Evolutionary conservation across 208 protist genomes (phyloP), one percentile per base, ranked within the genome.

Genomic region (Leishmania gerbilli): DNA sequence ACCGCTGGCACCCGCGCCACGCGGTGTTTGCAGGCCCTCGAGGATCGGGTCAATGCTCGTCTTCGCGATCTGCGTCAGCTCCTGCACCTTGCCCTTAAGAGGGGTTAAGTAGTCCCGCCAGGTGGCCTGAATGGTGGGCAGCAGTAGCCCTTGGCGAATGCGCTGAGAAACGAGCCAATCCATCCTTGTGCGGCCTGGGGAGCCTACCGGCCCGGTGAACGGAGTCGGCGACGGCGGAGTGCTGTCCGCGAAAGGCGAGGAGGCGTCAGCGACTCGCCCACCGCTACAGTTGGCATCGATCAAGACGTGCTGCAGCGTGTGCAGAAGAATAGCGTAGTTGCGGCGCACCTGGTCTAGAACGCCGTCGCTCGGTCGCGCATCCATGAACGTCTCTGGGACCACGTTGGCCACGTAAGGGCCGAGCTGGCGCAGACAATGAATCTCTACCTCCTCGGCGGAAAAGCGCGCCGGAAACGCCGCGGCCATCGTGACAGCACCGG

Each of bases 381-480:
- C 91, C 58, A 94, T 82, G 77, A 93, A 96, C 47, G 89, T 83
- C 64, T 90, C 82, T 8, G 88, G 85, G 71, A 96, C 89, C 62
- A 84, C 82, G 60, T 92, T 84, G 5, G 87, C 79, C 45, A 88
- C 89, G 84, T 92, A 94, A 56, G n/a, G 17, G 51, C 79, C 76
- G 11, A 76, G 79, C 58, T 62, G 69, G 2, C 53, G 79, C 64
- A 87, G 79, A 27, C 77, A 68, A 47, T 49, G 75, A 69, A 80
- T 9, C 79, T 80, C 71, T 62, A 40, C 74, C 76, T 84, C 79
- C 55, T 64, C 74, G 21, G 69, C 81, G 19, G 49, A 40, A 40
- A 62, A 7, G 7, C 31, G 47, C n/a, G 49, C n/a, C 51, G 13
- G 31, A 21, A 47, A 31, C 17, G 51, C 17, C 2, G 19, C 19